Evolutionary conservation across 1,284 basidiomycete species (phyloP).

Genomic region (Pyrrhoderma noxium): DNA sequence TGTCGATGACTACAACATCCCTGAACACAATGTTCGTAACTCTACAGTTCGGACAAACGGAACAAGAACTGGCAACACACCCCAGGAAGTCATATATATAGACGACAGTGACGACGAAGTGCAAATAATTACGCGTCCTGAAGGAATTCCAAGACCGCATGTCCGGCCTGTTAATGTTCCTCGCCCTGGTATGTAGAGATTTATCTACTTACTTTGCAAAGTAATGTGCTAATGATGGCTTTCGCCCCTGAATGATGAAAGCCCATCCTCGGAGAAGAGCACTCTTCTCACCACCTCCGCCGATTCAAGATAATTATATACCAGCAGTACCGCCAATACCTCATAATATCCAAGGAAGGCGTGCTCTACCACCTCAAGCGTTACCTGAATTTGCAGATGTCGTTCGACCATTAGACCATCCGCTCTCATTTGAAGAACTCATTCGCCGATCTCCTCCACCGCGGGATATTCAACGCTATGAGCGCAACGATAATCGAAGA

Average conservation of each 20-base stretch:
- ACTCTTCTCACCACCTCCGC: slow-evolving; percentile 38
- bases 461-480: slow-evolving; percentile 1
- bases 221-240: no score
- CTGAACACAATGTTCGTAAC: background rate
- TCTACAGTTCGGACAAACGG: no score
- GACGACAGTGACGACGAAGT: slow-evolving; percentile 32
- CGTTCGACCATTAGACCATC: slow-evolving; percentile 35
- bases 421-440: slow-evolving; percentile 38
- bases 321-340: slow-evolving; percentile 37
- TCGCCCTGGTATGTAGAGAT: no score
- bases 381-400: slow-evolving; percentile 26
- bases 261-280: background rate
- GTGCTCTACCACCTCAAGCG: slow-evolving; percentile 14
- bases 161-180: no score
- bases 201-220: no score
- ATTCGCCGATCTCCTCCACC: slow-evolving; percentile 20
- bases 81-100: slow-evolving; percentile 30
- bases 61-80: background rate
- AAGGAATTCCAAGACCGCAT: background rate
- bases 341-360: slow-evolving; percentile 22
- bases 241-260: no score
- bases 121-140: slow-evolving; percentile 17
- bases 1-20: slow-evolving; percentile 6
- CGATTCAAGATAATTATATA: slow-evolving; percentile 27
- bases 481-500: slow-evolving; percentile 36